A percentile compares a stretch with the other conserved stretches of the same genome.
Conservation (phyloP, 352 stramenopile genomes). For the Phytophthora constricta region DNA sequence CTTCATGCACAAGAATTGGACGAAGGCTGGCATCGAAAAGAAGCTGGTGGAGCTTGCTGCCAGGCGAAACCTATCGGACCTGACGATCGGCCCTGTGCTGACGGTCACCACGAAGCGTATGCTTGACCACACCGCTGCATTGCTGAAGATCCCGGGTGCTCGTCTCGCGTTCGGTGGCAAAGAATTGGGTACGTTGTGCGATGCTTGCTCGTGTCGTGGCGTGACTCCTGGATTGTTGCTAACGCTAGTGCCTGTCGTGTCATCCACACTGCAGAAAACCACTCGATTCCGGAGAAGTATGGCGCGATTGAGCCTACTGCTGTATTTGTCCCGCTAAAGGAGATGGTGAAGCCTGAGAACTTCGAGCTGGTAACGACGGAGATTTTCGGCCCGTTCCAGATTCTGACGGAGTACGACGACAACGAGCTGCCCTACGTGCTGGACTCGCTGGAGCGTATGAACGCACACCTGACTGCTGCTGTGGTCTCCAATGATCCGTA, state of each 20-base stretch:
- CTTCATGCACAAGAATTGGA: slow-evolving; percentile 99
- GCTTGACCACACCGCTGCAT: slow-evolving; percentile 91
- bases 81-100: slow-evolving; percentile 97
- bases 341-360: slow-evolving; percentile 96
- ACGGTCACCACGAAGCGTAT: slow-evolving; percentile 97
- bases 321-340: slow-evolving; percentile 96
- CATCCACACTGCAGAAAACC: slow-evolving; percentile 69
- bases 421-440: slow-evolving; percentile 91
- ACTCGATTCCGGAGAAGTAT: slow-evolving; percentile 96
- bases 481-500: slow-evolving; percentile 97
- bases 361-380: slow-evolving; percentile 96
- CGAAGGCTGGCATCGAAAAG: slow-evolving; percentile 90
- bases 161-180: slow-evolving; percentile 96
- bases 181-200: slow-evolving; percentile 59
- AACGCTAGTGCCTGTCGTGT: background rate
- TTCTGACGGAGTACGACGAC: slow-evolving; percentile 96
- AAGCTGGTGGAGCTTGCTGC: slow-evolving; percentile 92
- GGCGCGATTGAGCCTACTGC: slow-evolving; percentile 97
- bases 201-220: background rate
- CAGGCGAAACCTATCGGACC: slow-evolving; percentile 91
- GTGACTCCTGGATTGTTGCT: slow-evolving; percentile 7
- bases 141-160: slow-evolving; percentile 94
- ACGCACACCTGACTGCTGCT: slow-evolving; percentile 97
- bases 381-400: slow-evolving; percentile 99
- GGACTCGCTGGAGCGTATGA: slow-evolving; percentile 95